Conservation (phyloP, 208 protist genomes). For the Trypanosoma melophagium region DNA sequence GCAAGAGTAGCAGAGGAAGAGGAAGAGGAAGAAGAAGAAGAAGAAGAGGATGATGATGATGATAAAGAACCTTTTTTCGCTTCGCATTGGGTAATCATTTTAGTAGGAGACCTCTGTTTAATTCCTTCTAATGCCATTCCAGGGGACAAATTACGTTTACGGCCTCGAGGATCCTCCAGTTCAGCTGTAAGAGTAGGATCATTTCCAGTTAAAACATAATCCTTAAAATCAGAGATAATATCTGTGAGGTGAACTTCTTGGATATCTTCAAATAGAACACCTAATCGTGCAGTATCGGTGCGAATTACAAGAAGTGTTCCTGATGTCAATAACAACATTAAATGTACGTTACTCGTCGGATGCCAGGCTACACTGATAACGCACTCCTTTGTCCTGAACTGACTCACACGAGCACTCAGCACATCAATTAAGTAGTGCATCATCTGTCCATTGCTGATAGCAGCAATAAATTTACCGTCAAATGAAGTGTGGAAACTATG, state of each 20-base stretch:
- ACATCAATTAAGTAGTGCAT: constrained; percentile 77
- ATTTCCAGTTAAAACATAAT: constrained; percentile 6
- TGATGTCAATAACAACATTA: constrained; percentile 57
- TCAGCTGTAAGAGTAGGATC: background rate
- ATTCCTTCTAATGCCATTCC: background rate
- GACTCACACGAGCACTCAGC: constrained; percentile 39
- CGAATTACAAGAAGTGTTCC: constrained; percentile 49
- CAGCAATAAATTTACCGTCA: constrained; percentile 54
- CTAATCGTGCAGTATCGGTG: constrained; percentile 29
- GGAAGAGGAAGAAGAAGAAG: background rate
- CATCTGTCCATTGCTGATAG: constrained; percentile 45
- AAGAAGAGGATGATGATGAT: background rate
- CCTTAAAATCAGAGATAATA: constrained; percentile 8
- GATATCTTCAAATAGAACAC: constrained; percentile 34
- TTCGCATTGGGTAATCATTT: background rate
- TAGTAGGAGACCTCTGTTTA: background rate
- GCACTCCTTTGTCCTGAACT: constrained; percentile 48
- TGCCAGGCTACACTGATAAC: constrained; percentile 76
- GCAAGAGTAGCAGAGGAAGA: background rate
- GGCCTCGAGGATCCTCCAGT: constrained; percentile 20
- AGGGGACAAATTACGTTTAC: background rate
- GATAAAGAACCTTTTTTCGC: too few relatives aligned
- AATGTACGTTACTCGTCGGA: constrained; percentile 27
- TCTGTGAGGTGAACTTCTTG: constrained; percentile 13
- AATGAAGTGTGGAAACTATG: constrained; percentile 57